Evolutionary conservation across 768 basidiomycete genomes (phyloP).

Genomic region (Fibroporia radiculosa): DNA sequence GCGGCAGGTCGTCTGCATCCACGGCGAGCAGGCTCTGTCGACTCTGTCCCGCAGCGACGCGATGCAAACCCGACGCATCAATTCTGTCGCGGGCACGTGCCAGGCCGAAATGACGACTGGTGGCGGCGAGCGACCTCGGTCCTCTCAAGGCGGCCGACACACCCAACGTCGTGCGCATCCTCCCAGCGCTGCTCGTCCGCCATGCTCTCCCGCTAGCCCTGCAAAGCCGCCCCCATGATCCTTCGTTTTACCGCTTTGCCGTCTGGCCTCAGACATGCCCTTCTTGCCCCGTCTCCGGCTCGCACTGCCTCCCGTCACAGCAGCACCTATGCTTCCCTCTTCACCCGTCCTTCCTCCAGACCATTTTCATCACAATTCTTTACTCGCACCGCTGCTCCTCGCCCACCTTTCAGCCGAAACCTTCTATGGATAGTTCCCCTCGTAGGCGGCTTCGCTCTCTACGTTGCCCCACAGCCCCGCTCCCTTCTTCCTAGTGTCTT

Average conservation of each 20-base stretch:
- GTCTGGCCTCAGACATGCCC: conserved; percentile 19
- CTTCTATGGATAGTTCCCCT: conserved; percentile 51
- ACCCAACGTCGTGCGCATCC: neutral
- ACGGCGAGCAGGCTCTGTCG: too few relatives aligned
- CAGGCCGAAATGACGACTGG: neutral
- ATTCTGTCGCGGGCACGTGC: neutral
- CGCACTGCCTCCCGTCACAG: conserved; percentile 17
- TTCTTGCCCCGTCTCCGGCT: conserved; percentile 13
- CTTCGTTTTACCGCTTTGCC: conserved; percentile 21
- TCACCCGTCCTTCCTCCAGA: conserved; percentile 5
- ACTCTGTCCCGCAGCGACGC: too few relatives aligned
- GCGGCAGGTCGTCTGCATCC: too few relatives aligned
- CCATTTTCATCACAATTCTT: conserved; percentile 25
- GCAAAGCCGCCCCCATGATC: conserved; percentile 16
- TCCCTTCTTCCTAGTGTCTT: conserved; percentile 41
- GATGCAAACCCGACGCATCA: too few relatives aligned
- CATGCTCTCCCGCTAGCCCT: neutral
- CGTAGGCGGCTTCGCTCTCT: conserved; percentile 46
- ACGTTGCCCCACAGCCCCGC: conserved; percentile 35
- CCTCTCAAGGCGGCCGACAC: neutral
- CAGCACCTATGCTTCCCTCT: conserved; percentile 23
- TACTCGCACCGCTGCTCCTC: conserved; percentile 24
- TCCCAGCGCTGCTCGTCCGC: neutral
- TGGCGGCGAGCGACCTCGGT: neutral
- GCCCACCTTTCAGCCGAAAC: conserved; percentile 22